Base-by-base conservation (phyloP, 192 early-diverging fungal genomes). In the Haplosporangium gracile region DNA sequence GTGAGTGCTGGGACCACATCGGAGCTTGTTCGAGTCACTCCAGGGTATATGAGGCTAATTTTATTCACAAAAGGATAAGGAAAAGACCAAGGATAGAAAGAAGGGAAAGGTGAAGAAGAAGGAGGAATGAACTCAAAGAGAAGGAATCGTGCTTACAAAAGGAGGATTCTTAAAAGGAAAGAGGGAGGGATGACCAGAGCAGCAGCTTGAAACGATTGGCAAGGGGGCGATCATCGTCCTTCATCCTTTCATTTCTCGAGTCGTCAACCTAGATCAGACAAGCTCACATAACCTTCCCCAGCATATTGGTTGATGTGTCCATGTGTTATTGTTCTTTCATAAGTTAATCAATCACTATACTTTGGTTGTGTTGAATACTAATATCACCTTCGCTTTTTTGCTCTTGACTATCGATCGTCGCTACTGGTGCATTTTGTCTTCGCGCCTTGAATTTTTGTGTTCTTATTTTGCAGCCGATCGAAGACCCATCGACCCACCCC, bases 401-500 rank as follows among this genome's bases (percentile, higher is more conserved):
- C 5, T 22, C 18, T 22, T 18, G 16, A 18, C 16, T 0, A 51
- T 51, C 16, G 49, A 51, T 38, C 47, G 45, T 49, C 34, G 22
- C 51, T 57, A 38, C 0, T 71, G 7, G 11, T 8, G 24, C 18
- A 29, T 75, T 26, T 32, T 75, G 20, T 63, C 34, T 45, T 57
- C 53, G 32, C 57, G 55, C 55, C 45, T 57, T 38, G 13, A 49
- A 69, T 24, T 69, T 43, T 32, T 47, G 38, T 69, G 18, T 24
- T 71, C 49, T 22, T 47, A 0, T 34, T 32, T 4, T 22, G 51
- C 68, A 95, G 95, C 94, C 32, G 95, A 96, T 82, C 81, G 95
- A 79, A 77, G 95, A 57, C 95, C 95, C n/a, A 92, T 96, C 15
- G 95, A 96, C 80, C 95, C 95, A 45, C 95, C 95, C 10, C 94